Evolutionary conservation across 352 stramenopile species (phyloP).

Genomic region (Pythium brassicae): DNA sequence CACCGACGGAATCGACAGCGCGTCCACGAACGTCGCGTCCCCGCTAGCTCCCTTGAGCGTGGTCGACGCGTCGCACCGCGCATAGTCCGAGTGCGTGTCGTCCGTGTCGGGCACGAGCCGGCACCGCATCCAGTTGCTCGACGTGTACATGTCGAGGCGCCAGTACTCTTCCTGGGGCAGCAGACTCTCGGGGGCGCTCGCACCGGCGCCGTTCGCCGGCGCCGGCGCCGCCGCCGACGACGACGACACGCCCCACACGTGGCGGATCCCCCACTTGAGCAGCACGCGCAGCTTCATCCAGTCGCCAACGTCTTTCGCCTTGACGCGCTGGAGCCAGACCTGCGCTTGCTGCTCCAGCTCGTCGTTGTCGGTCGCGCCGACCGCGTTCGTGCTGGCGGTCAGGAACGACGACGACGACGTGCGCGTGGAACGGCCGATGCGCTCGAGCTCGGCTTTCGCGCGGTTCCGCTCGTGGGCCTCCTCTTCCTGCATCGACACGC

Average conservation of each 20-base stretch:
- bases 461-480: slow-evolving; percentile 63
- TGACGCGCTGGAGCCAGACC: slow-evolving; percentile 79
- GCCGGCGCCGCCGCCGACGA: slow-evolving; percentile 14
- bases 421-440: slow-evolving; percentile 62
- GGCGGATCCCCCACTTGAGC: slow-evolving; percentile 75
- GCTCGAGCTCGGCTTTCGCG: slow-evolving; percentile 57
- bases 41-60: slow-evolving; percentile 19
- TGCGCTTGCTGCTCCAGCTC: slow-evolving; percentile 36
- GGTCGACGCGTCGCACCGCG: slow-evolving; percentile 27
- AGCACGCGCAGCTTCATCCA: slow-evolving; percentile 82
- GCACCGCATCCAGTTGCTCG: slow-evolving; percentile 83
- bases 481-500: slow-evolving; percentile 43
- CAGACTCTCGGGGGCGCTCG: slow-evolving; percentile 19
- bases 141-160: slow-evolving; percentile 82
- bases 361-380: slow-evolving; percentile 19
- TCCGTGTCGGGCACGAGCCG: slow-evolving; percentile 77
- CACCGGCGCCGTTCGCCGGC: no score
- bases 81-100: slow-evolving; percentile 49
- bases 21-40: slow-evolving; percentile 9
- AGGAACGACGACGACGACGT: slow-evolving; percentile 18
- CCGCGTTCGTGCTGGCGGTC: not conserved
- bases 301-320: slow-evolving; percentile 81
- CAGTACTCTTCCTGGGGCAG: slow-evolving; percentile 70
- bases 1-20: slow-evolving; percentile 12
- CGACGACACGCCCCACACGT: slow-evolving; percentile 50